Evolutionary conservation across 2,329 filamentous ascomycete species (phyloP).

Genomic region (Pseudogymnoascus verrucosus): DNA sequence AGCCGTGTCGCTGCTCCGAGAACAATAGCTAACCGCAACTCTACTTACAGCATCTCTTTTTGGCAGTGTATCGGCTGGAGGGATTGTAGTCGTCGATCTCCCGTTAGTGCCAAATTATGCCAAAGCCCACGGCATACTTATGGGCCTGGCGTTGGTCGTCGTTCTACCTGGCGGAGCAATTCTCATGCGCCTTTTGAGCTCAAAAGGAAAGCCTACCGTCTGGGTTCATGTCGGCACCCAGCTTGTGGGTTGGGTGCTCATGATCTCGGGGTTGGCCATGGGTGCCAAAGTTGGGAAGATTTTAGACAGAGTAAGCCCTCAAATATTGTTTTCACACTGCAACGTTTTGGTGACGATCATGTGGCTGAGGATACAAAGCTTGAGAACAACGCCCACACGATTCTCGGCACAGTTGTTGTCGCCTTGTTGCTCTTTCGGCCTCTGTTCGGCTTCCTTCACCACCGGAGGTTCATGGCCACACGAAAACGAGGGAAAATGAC

Average conservation of each 20-base stretch:
- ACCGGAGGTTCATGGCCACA: conserved; percentile 42
- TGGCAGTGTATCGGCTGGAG: background rate
- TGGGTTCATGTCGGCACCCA: conserved; percentile 50
- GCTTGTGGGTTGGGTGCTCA: conserved; percentile 42
- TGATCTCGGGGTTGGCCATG: conserved; percentile 53
- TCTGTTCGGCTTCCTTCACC: conserved; percentile 49
- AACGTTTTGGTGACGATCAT: conserved; percentile 14
- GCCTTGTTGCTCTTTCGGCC: conserved; percentile 50
- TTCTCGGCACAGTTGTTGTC: conserved; percentile 48
- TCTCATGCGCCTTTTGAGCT: conserved; percentile 52
- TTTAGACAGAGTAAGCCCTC: conserved; percentile 34
- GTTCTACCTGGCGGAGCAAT: conserved; percentile 54
- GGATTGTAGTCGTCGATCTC: background rate
- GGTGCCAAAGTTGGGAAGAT: conserved; percentile 42
- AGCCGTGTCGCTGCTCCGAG: background rate
- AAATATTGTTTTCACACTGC: conserved; percentile 9
- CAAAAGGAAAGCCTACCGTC: conserved; percentile 23
- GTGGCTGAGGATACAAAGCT: conserved; percentile 41
- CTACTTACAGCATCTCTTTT: background rate
- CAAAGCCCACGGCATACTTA: conserved; percentile 49
- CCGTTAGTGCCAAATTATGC: conserved; percentile 1
- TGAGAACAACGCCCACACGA: conserved; percentile 36
- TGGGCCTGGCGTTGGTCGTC: conserved; percentile 50
- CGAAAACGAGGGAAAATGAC: conserved; percentile 43
- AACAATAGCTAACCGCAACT: background rate